phyloP scores from a whole-genome alignment of 148 eudicot genomes.

The Nyssa sinensis region DNA sequence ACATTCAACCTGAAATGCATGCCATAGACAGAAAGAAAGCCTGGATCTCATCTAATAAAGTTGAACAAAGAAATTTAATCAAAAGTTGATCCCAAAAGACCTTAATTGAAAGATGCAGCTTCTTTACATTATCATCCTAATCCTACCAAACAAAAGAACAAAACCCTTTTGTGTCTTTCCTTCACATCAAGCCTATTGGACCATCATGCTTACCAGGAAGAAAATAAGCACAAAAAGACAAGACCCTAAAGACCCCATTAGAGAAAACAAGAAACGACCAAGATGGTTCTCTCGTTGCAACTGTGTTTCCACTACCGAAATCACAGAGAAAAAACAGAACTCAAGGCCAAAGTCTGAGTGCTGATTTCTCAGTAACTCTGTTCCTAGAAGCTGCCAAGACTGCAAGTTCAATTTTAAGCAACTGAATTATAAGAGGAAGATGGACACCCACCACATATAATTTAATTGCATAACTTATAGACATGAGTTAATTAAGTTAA shows the following conservation, averaged over 20 bases:
- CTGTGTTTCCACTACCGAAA: not conserved
- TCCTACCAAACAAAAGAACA: constrained; percentile 14
- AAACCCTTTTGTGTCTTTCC: not conserved
- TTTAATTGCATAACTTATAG: too few relatives aligned
- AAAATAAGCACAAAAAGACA: constrained; percentile 8
- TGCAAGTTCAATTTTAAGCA: not conserved
- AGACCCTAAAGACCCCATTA: not conserved
- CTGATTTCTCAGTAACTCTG: constrained; percentile 3
- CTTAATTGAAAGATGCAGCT: constrained; percentile 4
- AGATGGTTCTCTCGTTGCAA: not conserved
- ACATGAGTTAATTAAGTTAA: too few relatives aligned
- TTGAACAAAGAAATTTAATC: not conserved
- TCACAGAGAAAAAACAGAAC: not conserved
- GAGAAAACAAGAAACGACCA: not conserved
- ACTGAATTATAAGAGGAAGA: not conserved
- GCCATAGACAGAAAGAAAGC: not conserved
- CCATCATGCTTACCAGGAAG: constrained; percentile 13
- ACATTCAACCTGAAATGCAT: not conserved
- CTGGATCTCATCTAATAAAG: not conserved
- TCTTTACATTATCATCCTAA: constrained; percentile 9
- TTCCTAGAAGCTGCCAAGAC: not conserved
- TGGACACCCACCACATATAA: not conserved
- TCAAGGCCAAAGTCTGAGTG: constrained; percentile 5
- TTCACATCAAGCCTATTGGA: not conserved
- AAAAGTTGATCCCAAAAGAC: not conserved